Conservation (phyloP, 2,329 filamentous ascomycete genomes). For the Fusarium subglutinans region DNA sequence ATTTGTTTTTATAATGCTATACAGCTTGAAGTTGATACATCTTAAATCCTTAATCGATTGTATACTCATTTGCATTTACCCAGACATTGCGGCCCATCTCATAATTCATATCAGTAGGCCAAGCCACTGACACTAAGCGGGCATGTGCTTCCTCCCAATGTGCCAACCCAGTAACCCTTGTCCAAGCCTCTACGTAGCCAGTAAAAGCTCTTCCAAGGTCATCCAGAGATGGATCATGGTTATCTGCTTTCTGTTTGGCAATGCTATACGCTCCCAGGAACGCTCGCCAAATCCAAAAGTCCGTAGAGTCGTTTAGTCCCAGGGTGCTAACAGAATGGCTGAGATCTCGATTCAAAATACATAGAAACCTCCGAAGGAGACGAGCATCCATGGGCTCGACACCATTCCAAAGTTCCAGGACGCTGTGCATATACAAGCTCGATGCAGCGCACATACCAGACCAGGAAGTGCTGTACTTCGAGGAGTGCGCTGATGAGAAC, state of each 20-base stretch:
- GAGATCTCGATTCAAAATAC: conserved; percentile 19
- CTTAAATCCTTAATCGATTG: no score
- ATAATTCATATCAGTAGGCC: not conserved
- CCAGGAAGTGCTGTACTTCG: conserved; percentile 22
- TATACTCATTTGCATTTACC: not conserved
- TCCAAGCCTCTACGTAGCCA: conserved; percentile 10
- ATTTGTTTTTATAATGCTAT: not conserved
- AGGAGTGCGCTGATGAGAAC: accelerated
- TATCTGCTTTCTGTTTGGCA: not conserved
- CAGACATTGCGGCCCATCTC: conserved; percentile 2
- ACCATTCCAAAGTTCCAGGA: conserved; percentile 22
- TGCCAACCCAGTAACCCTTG: not conserved
- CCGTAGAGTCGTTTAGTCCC: not conserved
- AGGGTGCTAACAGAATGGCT: not conserved
- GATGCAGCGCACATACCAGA: conserved; percentile 20
- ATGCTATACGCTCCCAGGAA: conserved; percentile 29
- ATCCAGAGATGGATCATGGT: not conserved
- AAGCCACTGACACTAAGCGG: conserved; percentile 4
- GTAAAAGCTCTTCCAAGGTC: not conserved
- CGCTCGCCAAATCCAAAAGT: conserved; percentile 35
- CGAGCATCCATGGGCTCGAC: conserved; percentile 4
- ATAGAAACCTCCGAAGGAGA: conserved; percentile 8
- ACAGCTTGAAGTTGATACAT: not conserved
- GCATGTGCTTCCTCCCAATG: conserved; percentile 9
- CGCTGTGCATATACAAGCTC: conserved; percentile 29